A percentile compares a stretch with the other conserved stretches of the same genome.
Conservation (phyloP, 768 basidiomycete genomes). For the Tylopilus sp. region DNA sequence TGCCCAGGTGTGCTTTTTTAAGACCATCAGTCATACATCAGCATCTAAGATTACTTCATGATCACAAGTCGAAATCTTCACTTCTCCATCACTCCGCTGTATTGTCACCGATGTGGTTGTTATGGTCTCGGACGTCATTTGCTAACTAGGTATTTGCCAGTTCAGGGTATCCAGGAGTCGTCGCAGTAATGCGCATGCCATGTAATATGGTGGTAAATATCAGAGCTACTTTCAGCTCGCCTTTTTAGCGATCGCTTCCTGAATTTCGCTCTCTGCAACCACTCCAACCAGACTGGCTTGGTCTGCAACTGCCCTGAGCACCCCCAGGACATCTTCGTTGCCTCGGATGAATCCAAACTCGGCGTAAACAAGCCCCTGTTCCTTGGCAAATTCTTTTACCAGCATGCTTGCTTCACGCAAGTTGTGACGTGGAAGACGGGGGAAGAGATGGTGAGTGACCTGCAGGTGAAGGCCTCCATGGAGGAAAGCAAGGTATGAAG, state of each 20-base stretch:
- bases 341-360: constrained; percentile 90
- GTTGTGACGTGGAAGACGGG: constrained; percentile 94
- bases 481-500: constrained; percentile 75
- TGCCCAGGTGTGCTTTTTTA: no score
- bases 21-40: no score
- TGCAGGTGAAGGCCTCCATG: constrained; percentile 98
- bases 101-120: no score
- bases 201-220: no score
- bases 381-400: constrained; percentile 84
- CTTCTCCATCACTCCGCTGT: no score
- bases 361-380: constrained; percentile 81
- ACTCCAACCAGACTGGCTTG: constrained; percentile 80
- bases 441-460: constrained; percentile 96
- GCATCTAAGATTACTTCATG: no score
- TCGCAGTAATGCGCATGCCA: no score
- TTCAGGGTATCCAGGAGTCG: no score
- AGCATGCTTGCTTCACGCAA: constrained; percentile 75
- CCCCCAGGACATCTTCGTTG: constrained; percentile 79
- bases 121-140: no score
- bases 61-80: no score
- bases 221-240: constrained; percentile 13
- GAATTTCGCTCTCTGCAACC: constrained; percentile 76
- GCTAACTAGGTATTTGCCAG: no score
- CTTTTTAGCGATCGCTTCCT: constrained; percentile 57
- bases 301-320: constrained; percentile 80